A percentile compares a stretch with the other conserved stretches of the same genome.
These are phyloP conservation scores for Venturia carpophila DNA, from an alignment of 2,329 filamentous ascomycete species.

Conservation along the genomic window DNA sequence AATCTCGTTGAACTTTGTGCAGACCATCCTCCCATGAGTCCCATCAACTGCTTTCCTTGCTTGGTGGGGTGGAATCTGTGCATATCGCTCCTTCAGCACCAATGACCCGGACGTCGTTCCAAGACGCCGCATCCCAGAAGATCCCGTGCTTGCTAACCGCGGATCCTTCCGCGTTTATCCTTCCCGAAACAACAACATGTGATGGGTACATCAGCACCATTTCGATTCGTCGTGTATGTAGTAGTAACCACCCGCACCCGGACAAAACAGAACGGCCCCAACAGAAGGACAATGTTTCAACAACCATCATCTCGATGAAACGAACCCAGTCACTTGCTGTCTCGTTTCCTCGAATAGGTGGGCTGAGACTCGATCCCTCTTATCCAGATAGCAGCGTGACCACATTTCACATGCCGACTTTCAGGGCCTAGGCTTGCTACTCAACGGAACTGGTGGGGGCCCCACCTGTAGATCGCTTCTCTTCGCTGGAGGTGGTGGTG, in stretches of 20 bases:
- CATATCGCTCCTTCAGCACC: neutral
- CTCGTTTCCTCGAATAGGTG: neutral
- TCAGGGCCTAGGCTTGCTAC: constrained; percentile 45
- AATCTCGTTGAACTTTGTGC: neutral
- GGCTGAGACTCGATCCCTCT: neutral
- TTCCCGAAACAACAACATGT: constrained; percentile 1
- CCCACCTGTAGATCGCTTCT: constrained; percentile 41
- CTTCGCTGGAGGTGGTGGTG: constrained; percentile 51
- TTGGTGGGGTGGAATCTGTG: neutral
- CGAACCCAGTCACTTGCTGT: neutral
- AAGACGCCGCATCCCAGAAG: neutral
- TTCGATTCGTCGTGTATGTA: neutral
- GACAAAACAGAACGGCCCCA: neutral
- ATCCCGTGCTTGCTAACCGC: neutral
- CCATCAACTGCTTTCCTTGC: neutral
- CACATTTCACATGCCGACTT: neutral
- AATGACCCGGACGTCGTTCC: neutral
- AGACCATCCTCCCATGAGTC: too few relatives aligned
- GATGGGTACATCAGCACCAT: neutral
- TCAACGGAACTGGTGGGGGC: constrained; percentile 50
- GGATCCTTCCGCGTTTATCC: neutral
- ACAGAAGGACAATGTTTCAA: neutral
- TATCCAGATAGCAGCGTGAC: neutral
- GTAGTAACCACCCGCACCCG: neutral
- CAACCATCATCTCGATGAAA: neutral